Percentiles rank a stretch among this genome's conserved stretches.
Evolutionary conservation across 192 early-diverging fungal species (phyloP).

Genomic region (Dispira parvispora): DNA sequence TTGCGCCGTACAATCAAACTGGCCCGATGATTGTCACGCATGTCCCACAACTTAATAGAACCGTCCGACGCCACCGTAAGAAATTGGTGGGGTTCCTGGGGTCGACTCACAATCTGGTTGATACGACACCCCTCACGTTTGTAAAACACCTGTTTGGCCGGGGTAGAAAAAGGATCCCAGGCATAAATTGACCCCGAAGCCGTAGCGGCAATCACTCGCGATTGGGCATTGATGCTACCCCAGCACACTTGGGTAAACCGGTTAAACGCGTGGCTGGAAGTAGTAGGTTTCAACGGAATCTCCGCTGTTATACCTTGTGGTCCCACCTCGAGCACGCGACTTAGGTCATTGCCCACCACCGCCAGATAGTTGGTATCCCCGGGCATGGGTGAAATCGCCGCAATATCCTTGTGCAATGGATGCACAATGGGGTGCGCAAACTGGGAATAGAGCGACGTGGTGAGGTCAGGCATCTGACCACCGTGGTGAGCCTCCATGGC

Average conservation of each 20-base stretch:
- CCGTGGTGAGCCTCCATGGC: no score
- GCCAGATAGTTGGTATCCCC: not conserved
- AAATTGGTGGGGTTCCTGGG: slow-evolving; percentile 1
- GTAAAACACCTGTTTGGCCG: not conserved
- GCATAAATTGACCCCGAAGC: slow-evolving; percentile 3
- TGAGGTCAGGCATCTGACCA: no score
- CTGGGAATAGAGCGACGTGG: not conserved
- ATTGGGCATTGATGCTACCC: not conserved
- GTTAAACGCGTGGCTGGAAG: not conserved
- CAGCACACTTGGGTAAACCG: slow-evolving; percentile 11
- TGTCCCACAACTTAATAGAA: not conserved
- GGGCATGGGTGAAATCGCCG: not conserved
- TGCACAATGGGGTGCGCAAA: slow-evolving; percentile 6
- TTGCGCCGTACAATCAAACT: not conserved
- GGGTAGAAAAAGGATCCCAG: slow-evolving; percentile 1
- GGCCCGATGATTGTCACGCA: not conserved
- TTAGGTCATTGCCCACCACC: slow-evolving; percentile 10
- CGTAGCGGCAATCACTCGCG: slow-evolving; percentile 4
- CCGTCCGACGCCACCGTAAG: slow-evolving; percentile 7
- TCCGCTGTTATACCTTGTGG: not conserved
- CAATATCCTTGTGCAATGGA: slow-evolving; percentile 7
- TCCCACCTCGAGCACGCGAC: not conserved
- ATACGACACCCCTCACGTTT: not conserved
- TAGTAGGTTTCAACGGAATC: not conserved
- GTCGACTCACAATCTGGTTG: slow-evolving; percentile 3